These are phyloP conservation scores for Phialophora chinensis DNA, from an alignment of 2,329 filamentous ascomycete species.

Conservation along the genomic window DNA sequence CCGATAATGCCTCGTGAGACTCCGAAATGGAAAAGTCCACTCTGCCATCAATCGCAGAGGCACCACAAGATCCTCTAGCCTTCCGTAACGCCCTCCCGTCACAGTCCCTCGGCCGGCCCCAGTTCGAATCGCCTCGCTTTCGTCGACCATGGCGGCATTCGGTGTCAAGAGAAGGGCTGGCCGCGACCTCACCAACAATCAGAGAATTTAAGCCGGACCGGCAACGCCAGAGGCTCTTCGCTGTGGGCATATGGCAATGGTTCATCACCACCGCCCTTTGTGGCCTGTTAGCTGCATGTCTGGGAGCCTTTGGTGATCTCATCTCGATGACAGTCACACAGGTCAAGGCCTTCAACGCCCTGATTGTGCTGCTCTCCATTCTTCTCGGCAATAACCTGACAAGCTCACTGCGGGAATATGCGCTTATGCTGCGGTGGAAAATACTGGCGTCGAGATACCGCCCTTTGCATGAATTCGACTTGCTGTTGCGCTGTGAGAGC, in stretches of 20 bases:
- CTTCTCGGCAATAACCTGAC: constrained; percentile 36
- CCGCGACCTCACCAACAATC: constrained; percentile 25
- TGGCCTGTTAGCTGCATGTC: constrained; percentile 31
- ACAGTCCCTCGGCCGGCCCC: constrained; percentile 8
- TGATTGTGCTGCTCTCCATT: constrained; percentile 37
- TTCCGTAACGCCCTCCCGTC: constrained; percentile 10
- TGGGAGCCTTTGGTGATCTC: constrained; percentile 29
- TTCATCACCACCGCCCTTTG: constrained; percentile 33
- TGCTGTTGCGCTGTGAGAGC: constrained; percentile 38
- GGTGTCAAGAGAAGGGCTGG: constrained; percentile 20
- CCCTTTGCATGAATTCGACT: constrained; percentile 37
- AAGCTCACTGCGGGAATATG: constrained; percentile 36
- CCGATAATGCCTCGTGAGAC: constrained; percentile 9
- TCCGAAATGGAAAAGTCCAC: constrained; percentile 8
- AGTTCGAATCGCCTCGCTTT: constrained; percentile 14
- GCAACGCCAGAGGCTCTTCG: constrained; percentile 34
- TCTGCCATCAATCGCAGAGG: constrained; percentile 6
- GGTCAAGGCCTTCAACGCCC: constrained; percentile 39
- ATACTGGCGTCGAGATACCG: constrained; percentile 38
- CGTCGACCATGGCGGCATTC: constrained; percentile 38
- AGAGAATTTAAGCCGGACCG: constrained; percentile 34
- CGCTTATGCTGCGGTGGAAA: constrained; percentile 37
- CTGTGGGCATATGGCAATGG: constrained; percentile 33
- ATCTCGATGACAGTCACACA: constrained; percentile 30
- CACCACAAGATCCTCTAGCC: background rate